phyloP scores from a whole-genome alignment of 768 basidiomycete genomes.

The Cytidiella melzeri region DNA sequence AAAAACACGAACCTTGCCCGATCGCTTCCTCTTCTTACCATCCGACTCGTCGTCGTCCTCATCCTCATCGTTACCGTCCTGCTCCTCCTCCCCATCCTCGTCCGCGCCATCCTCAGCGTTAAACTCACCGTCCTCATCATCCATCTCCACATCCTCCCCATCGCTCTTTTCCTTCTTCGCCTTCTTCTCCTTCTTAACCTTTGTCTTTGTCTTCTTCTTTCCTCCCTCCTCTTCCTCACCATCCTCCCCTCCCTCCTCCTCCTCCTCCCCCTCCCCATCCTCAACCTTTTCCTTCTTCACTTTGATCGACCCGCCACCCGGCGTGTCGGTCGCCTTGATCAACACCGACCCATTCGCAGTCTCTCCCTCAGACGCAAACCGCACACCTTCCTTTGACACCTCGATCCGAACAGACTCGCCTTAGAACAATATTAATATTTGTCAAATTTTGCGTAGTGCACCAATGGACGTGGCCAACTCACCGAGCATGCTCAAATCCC shows the following conservation, averaged over 20 bases:
- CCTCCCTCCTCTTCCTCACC: constrained; percentile 36
- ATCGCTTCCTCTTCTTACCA: constrained; percentile 65
- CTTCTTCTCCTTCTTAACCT: constrained; percentile 45
- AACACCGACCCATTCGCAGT: constrained; percentile 86
- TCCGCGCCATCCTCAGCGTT: constrained; percentile 30
- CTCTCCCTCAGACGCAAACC: constrained; percentile 91
- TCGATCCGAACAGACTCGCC: constrained; percentile 96
- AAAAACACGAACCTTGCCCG: constrained; percentile 38
- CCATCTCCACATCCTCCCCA: constrained; percentile 27
- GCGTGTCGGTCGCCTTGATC: constrained; percentile 65
- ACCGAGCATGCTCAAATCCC: constrained; percentile 84
- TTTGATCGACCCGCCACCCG: constrained; percentile 16
- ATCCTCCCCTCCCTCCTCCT: constrained; percentile 48
- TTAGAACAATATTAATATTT: too few species aligned
- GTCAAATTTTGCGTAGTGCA: not conserved
- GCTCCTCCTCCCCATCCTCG: constrained; percentile 34
- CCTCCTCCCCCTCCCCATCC: constrained; percentile 36
- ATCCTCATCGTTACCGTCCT: constrained; percentile 27
- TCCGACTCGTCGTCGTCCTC: constrained; percentile 25
- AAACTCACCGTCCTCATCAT: constrained; percentile 39
- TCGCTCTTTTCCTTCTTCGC: constrained; percentile 36
- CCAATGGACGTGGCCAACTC: not conserved
- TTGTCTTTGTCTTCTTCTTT: constrained; percentile 40
- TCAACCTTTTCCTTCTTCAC: constrained; percentile 33
- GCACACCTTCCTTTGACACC: constrained; percentile 90